Base-by-base conservation (phyloP, 1,284 basidiomycete species). In the Agroathelia rolfsii region DNA sequence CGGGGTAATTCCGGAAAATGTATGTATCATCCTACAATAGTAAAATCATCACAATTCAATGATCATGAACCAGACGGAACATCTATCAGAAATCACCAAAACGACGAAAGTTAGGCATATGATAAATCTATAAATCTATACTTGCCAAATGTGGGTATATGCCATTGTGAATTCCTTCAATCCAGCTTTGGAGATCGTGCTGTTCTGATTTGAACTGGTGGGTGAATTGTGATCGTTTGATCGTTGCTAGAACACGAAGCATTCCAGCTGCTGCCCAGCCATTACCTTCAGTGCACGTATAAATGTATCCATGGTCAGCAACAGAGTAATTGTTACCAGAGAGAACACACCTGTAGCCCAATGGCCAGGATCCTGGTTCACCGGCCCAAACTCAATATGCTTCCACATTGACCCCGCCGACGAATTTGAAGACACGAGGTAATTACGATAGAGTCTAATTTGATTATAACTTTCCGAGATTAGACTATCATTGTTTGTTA, bases 211-310 rank as follows among this genome's bases (percentile, higher is more conserved):
- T 47, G 46, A 88, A 61, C 2, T 55, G 47, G 13, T 55, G 50
- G 1, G 66, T 58, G 38, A 63, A 82, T 28, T 65, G 56, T 1
- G 81, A 83, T 34, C 74, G 62, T 41, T 70, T 58, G 36, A 89
- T 77, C 4, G 83, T 86, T 1, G 72, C 77, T 2, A 82, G 60
- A 1, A 89, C 85, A n/a, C 86, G 75, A 4, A 84, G 61, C 69
- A 89, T 89, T 0, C 87, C 88, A 3, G 79, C 82, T 0, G 83
- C 76, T 0, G 78, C 87, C 88, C 87, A 92, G 0, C 65, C 87
- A 35, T 90, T 88, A 0, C 88, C 85, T 80, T 30, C 5, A 14
- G 17, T 14, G 14, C n/a, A 16, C 17, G 20, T 16, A 11, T 30
- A 5, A 29, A 20, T 23, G 24, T 13, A 30, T 27, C 10, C 21